Evolutionary conservation across 768 basidiomycete species (phyloP), one percentile per base, ranked within the genome.

Genomic region (Mycena pura): DNA sequence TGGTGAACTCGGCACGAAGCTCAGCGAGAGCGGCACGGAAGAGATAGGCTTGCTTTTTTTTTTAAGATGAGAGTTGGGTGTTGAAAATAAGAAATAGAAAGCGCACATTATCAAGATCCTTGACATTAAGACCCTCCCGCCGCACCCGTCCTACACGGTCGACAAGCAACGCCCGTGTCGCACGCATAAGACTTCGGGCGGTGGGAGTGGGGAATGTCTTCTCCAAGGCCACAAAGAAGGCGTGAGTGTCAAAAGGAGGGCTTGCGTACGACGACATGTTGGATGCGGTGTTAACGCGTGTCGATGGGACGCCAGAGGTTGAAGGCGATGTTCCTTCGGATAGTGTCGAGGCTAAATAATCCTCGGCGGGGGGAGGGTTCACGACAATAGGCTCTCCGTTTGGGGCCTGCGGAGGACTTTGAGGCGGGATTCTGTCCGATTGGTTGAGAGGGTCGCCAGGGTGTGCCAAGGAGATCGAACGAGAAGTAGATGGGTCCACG

Each of bases 11-110:
- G 5, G 92, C 90, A 19, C 93, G 84, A 45, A 96, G 79, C 72
- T 99, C 95, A 2, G 92, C 92, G 34, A 99, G 75, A 0, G 96
- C 97, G 19, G 97, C 97, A 44, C 90, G 88, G 75, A 97, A 97
- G 29, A 98, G 80, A 73, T 98, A 98, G 17, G 95, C 95, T 89
- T 96, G 93, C 94, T 97, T 69, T 64, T 36, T 51, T 22, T 58
- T 38, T 41, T 39, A 22, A 36, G 43, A 36, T n/a, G n/a, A n/a
- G n/a, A 40, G 32, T 56, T 27, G 47, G 40, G 24, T 39, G 41
- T 24, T 24, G 39, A 19, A 40, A 31, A 48, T 24, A 52, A 28
- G 61, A 25, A 29, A 46, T 15, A 48, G 24, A 6, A 50, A 19
- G 21, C 89, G 53, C 72, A 93, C 92, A 72, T 92, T 93, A 70